phyloP scores from a whole-genome alignment of 108 stramenopile species.

The Schizochytrium sp. region DNA sequence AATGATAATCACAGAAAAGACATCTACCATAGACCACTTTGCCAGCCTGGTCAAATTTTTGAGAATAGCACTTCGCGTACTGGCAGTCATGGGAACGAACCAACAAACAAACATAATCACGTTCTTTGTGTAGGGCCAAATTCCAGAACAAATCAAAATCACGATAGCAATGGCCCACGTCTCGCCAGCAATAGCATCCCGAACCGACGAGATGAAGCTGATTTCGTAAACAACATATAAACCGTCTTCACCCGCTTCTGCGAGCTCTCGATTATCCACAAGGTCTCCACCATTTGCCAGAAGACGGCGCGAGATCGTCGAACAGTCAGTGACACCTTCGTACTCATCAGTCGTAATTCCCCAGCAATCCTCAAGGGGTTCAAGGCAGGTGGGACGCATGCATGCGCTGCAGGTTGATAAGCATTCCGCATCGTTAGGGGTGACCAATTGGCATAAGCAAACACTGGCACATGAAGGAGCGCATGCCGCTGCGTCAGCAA shows the following conservation, averaged over 20 bases:
- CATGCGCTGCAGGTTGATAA: not conserved
- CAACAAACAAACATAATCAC: conserved; percentile 8
- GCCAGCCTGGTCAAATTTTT: conserved; percentile 46
- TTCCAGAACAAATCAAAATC: conserved; percentile 4
- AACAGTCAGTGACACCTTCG: not conserved
- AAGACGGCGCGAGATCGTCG: not conserved
- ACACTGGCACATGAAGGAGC: no score
- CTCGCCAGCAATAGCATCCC: conserved; percentile 29
- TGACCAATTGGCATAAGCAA: no score
- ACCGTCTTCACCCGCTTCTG: not conserved
- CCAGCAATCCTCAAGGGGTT: conserved; percentile 1
- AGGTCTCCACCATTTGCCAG: no score
- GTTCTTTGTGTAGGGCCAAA: conserved; percentile 59
- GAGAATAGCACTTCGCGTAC: conserved; percentile 9
- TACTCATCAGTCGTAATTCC: not conserved
- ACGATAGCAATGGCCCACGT: conserved; percentile 18
- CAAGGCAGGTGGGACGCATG: not conserved
- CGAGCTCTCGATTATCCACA: not conserved
- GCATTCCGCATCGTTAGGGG: no score
- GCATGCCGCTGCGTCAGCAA: no score
- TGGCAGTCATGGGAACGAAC: conserved; percentile 56
- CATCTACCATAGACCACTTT: conserved; percentile 52
- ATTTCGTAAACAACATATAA: conserved; percentile 48
- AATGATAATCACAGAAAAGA: conserved; percentile 18
- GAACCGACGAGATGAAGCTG: conserved; percentile 1